These are phyloP conservation scores for Theileria parva DNA, from an alignment of 169 alveolate genomes.

Conservation along the genomic window DNA sequence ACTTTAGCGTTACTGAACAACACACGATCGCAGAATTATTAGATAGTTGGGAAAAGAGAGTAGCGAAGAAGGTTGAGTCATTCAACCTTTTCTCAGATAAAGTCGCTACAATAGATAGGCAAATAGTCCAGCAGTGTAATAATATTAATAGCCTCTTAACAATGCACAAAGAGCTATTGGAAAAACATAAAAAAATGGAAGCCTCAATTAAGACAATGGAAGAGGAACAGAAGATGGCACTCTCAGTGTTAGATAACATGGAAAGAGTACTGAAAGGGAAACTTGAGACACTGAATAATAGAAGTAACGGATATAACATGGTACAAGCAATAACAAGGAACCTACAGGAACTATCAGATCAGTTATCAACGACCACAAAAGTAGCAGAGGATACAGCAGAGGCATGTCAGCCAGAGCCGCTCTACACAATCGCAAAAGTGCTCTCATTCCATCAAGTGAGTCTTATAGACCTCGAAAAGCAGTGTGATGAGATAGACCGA, in stretches of 20 bases:
- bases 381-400: slow-evolving; percentile 55
- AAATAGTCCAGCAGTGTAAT: slow-evolving; percentile 44
- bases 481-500: slow-evolving; percentile 60
- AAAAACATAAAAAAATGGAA: slow-evolving; percentile 62
- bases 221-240: slow-evolving; percentile 59
- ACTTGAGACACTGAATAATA: slow-evolving; percentile 25
- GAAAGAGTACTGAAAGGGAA: slow-evolving; percentile 41
- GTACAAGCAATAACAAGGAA: slow-evolving; percentile 54
- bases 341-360: slow-evolving; percentile 60
- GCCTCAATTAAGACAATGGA: slow-evolving; percentile 48
- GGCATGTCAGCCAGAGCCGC: slow-evolving; percentile 68
- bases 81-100: slow-evolving; percentile 58
- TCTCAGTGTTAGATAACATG: slow-evolving; percentile 46
- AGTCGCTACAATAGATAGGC: slow-evolving; percentile 50
- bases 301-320: slow-evolving; percentile 43
- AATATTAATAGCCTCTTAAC: slow-evolving; percentile 45
- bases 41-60: slow-evolving; percentile 57
- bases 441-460: slow-evolving; percentile 63
- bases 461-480: slow-evolving; percentile 46
- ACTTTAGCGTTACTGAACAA: slow-evolving; percentile 54
- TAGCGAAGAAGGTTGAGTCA: slow-evolving; percentile 41
- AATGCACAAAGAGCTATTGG: slow-evolving; percentile 38
- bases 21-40: slow-evolving; percentile 44
- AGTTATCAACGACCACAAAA: slow-evolving; percentile 45
- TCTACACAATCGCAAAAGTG: slow-evolving; percentile 63